phyloP scores from a whole-genome alignment of 495 filamentous ascomycete species.

The Acidomyces sp. region DNA sequence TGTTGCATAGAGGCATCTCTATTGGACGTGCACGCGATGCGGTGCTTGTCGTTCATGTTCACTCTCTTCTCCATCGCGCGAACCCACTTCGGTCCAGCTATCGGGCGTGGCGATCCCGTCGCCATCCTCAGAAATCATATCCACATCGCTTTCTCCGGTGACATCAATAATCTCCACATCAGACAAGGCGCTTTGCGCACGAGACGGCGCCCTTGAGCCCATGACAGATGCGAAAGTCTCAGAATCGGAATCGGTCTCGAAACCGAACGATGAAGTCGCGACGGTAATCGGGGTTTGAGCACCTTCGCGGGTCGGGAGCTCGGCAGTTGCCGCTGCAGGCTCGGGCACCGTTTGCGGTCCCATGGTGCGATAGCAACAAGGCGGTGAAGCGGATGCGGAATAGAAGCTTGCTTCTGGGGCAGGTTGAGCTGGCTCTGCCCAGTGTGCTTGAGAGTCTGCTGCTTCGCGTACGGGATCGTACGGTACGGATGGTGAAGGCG shows the following conservation, averaged over 20 bases:
- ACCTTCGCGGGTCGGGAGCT: background rate
- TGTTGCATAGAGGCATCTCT: too few relatives aligned
- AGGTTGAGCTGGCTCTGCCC: background rate
- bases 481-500: background rate
- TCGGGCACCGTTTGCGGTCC: background rate
- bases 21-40: too few relatives aligned
- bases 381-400: constrained; percentile 11
- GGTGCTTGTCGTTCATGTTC: too few relatives aligned
- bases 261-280: background rate
- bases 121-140: constrained; percentile 17
- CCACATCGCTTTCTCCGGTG: constrained; percentile 10
- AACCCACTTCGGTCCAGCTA: constrained; percentile 16
- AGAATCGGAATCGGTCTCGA: constrained; percentile 13
- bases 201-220: constrained; percentile 1
- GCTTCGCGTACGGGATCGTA: constrained; percentile 15
- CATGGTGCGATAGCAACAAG: background rate
- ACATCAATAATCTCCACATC: constrained; percentile 14
- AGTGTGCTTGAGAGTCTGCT: background rate
- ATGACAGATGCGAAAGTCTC: constrained; percentile 13
- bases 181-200: constrained; percentile 3
- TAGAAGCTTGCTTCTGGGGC: constrained; percentile 15
- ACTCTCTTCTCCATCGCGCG: constrained; percentile 13
- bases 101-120: constrained; percentile 10
- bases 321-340: background rate
- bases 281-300: background rate